Evolutionary conservation across 164 flowering plant species (phyloP).

Genomic region (Annona cherimola): DNA sequence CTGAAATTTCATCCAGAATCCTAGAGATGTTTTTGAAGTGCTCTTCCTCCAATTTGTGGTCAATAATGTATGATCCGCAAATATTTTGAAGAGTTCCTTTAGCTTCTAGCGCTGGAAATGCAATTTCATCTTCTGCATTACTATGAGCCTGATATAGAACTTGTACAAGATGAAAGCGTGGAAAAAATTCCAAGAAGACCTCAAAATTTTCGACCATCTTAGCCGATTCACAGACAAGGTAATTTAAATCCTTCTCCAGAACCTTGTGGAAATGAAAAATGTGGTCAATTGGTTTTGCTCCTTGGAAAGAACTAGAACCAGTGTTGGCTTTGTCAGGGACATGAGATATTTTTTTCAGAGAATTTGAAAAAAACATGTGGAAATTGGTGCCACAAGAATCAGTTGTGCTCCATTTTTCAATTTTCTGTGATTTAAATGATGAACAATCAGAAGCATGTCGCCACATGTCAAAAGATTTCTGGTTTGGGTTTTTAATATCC

Average conservation of each 20-base stretch:
- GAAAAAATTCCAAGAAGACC: conserved; percentile 39
- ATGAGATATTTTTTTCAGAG: conserved; percentile 22
- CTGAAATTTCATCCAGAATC: conserved; percentile 46
- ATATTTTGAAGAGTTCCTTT: conserved; percentile 54
- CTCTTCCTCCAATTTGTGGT: conserved; percentile 62
- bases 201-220: conserved; percentile 43
- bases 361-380: conserved; percentile 44
- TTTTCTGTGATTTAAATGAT: conserved; percentile 8
- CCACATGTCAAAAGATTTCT: conserved; percentile 1
- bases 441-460: conserved; percentile 16
- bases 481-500: background rate
- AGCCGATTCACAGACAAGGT: conserved; percentile 46
- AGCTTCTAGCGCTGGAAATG: conserved; percentile 82
- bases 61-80: conserved; percentile 53
- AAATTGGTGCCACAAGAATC: conserved; percentile 53
- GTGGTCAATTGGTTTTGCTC: conserved; percentile 58
- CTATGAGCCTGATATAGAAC: conserved; percentile 57
- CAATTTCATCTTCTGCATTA: conserved; percentile 70
- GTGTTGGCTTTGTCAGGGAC: conserved; percentile 14
- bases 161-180: conserved; percentile 44
- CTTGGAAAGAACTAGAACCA: conserved; percentile 21
- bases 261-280: conserved; percentile 73
- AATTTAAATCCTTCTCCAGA: conserved; percentile 60
- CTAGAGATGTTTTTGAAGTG: conserved; percentile 41
- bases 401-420: conserved; percentile 24